Evolutionary conservation across 192 early-diverging fungal species (phyloP).

Genomic region (Neocallimastix lanati): DNA sequence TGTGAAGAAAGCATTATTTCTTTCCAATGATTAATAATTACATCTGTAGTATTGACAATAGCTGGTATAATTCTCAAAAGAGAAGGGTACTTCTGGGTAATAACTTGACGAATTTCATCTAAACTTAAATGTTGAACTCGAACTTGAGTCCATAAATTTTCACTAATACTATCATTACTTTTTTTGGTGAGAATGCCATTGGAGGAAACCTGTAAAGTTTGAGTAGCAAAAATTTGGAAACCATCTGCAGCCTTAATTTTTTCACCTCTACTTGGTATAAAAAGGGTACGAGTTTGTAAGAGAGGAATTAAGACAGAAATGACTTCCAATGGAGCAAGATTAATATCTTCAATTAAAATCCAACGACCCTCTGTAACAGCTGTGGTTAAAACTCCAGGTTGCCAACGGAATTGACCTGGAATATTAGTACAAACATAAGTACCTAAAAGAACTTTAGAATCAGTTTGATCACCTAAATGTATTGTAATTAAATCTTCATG

Average conservation of each 20-base stretch:
- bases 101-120: slow-evolving; percentile 45
- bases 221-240: slow-evolving; percentile 87
- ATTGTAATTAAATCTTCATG: slow-evolving; percentile 70
- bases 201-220: slow-evolving; percentile 24
- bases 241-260: slow-evolving; percentile 59
- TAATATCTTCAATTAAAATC: slow-evolving; percentile 95
- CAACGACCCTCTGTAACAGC: slow-evolving; percentile 80
- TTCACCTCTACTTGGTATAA: slow-evolving; percentile 79
- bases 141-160: slow-evolving; percentile 67
- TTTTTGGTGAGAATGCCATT: slow-evolving; percentile 18
- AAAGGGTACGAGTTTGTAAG: slow-evolving; percentile 72
- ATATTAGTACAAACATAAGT: slow-evolving; percentile 82
- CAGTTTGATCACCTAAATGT: slow-evolving; percentile 90
- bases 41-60: slow-evolving; percentile 10
- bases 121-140: slow-evolving; percentile 36
- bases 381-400: slow-evolving; percentile 75
- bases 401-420: slow-evolving; percentile 91
- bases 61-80: slow-evolving; percentile 13
- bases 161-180: slow-evolving; percentile 21
- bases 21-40: slow-evolving; percentile 20
- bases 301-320: slow-evolving; percentile 78
- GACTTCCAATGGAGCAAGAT: slow-evolving; percentile 87
- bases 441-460: slow-evolving; percentile 83
- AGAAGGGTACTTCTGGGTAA: slow-evolving; percentile 27
- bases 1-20: slow-evolving; percentile 15